Evolutionary conservation across 306 rosid species (phyloP), one percentile per base, ranked within the genome.

Genomic region (Vigna angularis): DNA sequence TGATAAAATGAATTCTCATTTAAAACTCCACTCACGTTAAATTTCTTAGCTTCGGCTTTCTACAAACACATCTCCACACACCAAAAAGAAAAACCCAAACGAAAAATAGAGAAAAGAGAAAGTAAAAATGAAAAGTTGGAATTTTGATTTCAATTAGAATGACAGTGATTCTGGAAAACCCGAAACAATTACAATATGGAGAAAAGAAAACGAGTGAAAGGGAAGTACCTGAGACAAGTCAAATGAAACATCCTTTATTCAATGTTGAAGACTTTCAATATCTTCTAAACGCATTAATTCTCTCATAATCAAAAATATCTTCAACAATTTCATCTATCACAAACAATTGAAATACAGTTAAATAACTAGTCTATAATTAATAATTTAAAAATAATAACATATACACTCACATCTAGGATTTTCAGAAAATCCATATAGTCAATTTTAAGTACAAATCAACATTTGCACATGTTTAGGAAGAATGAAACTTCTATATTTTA

Each of bases 141-240:
- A 79, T 45, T 62, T 59, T 73, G 74, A 75, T 51, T 17, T 8
- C 5, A 17, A 38, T 75, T 17, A 40, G 44, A 32, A 71, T 44
- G 81, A 61, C 64, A 17, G 36, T 47, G 30, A 1, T 4, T 32
- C 8, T 9, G 26, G 8, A 70, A 64, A 62, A n/a, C 16, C 68
- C 63, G 53, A 73, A 48, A 66, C 32, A 22, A 24, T 79, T 69
- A 59, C 40, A 75, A 57, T 18, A 36, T 13, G 49, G 58, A 71
- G 80, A 69, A 66, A 64, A 24, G 1, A 53, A 34, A 26, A 50
- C 10, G 10, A 4, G 20, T 4, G 53, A 55, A 45, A 9, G 18
- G 18, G 28, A n/a, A 57, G 48, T 75, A 86, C 89, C 86, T 82
- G 89, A 56, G 89, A 82, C 13, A 83, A 5, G 0, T 51, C 40